Conservation (phyloP, 2,329 filamentous ascomycete species). For the Colletotrichum shisoi region DNA sequence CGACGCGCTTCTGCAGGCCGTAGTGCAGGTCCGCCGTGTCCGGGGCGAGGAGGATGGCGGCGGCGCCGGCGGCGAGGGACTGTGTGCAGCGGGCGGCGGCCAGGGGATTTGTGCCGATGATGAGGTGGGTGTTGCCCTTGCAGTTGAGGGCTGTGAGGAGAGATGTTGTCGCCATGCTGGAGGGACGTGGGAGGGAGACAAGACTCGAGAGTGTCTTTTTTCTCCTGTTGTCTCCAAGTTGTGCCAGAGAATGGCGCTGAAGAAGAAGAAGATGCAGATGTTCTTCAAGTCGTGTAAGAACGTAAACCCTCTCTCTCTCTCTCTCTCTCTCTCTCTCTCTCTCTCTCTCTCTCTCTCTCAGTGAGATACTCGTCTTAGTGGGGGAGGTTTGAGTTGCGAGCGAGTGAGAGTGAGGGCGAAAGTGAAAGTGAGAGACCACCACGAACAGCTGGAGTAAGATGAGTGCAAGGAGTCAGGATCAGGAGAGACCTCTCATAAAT, state of each 20-base stretch:
- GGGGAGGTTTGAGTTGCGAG: conserved; percentile 1
- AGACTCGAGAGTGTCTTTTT: background rate
- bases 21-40: conserved; percentile 67
- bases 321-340: background rate
- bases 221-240: background rate
- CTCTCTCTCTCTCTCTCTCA: conserved; percentile 8
- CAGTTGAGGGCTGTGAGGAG: conserved; percentile 78
- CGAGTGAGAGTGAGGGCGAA: background rate
- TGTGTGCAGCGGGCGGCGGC: conserved; percentile 84
- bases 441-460: background rate
- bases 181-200: background rate
- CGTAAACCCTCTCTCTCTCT: conserved; percentile 24
- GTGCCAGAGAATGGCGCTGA: background rate
- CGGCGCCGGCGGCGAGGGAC: conserved; percentile 82
- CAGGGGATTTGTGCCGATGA: conserved; percentile 85
- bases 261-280: background rate
- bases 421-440: background rate
- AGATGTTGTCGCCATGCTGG: conserved; percentile 48
- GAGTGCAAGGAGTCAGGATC: background rate
- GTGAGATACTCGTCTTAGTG: conserved; percentile 5
- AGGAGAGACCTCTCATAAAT: background rate
- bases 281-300: conserved; percentile 16
- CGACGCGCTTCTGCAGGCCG: conserved; percentile 68
- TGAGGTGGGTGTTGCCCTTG: conserved; percentile 76
- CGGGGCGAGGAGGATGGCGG: conserved; percentile 79